Percentiles rank a stretch among this genome's conserved stretches.
Conservation (phyloP, 2,329 filamentous ascomycete species). For the Diaporthe sp. region DNA sequence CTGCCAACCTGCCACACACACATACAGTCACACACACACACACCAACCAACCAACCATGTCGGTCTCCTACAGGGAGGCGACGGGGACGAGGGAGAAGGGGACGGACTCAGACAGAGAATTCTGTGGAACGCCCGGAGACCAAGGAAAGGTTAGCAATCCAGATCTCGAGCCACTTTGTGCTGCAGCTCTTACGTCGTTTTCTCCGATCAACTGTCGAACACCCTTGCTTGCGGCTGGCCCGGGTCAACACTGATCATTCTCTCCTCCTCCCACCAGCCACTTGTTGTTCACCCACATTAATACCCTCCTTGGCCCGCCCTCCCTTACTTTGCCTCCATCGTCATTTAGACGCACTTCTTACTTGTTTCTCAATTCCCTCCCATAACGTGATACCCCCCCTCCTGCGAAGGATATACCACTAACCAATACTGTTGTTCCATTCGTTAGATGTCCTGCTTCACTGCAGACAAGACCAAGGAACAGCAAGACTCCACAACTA, state of each 20-base stretch:
- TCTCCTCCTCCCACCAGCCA: not conserved
- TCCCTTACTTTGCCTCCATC: not conserved
- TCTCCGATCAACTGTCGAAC: no score
- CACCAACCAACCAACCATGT: not conserved
- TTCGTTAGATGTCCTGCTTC: conserved; percentile 9
- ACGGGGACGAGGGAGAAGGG: conserved; percentile 6
- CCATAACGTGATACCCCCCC: conserved; percentile 19
- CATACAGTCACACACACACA: no score
- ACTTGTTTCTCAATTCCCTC: not conserved
- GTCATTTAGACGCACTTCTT: not conserved
- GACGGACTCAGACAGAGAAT: not conserved
- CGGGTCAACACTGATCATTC: not conserved
- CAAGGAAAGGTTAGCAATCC: conserved; percentile 28
- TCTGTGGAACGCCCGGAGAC: conserved; percentile 29
- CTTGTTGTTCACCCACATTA: conserved; percentile 4
- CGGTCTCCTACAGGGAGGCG: not conserved
- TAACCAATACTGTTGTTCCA: conserved; percentile 1
- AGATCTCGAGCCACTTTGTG: not conserved
- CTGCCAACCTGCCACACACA: no score
- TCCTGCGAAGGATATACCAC: not conserved
- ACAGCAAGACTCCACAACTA: not conserved
- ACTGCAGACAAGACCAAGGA: conserved; percentile 9
- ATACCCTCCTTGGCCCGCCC: conserved; percentile 2
- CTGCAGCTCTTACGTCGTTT: conserved; percentile 29
- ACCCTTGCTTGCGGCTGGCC: conserved; percentile 21